Evolutionary conservation across 2,329 filamentous ascomycete species (phyloP).

Genomic region (Orbilia ellipsospora): DNA sequence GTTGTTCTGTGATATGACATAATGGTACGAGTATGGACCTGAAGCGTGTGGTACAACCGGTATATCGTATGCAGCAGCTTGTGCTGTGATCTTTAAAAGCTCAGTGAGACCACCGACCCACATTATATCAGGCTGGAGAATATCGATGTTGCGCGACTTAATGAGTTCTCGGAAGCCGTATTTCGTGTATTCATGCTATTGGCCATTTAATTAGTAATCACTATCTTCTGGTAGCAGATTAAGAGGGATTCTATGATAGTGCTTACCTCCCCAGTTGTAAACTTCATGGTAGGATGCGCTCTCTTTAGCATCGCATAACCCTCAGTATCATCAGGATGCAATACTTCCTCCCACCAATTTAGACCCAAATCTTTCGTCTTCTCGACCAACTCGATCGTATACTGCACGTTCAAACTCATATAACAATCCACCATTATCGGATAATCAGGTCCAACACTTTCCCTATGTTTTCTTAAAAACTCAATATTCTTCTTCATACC

Average conservation of each 20-base stretch:
- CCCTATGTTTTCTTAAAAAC: conserved; percentile 85
- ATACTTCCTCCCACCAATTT: conserved; percentile 97
- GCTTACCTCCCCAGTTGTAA: conserved; percentile 81
- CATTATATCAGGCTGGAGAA: conserved; percentile 96
- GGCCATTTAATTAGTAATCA: background rate
- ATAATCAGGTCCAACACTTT: conserved; percentile 87
- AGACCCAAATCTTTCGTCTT: conserved; percentile 85
- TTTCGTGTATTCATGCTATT: conserved; percentile 84
- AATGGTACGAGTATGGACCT: conserved; percentile 95
- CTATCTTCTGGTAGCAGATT: background rate
- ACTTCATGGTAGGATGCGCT: conserved; percentile 88
- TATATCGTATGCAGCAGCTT: conserved; percentile 92
- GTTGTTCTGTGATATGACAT: conserved; percentile 91
- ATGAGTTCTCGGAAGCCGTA: conserved; percentile 96
- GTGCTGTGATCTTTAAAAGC: conserved; percentile 85
- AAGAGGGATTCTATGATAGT: background rate
- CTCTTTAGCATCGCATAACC: conserved; percentile 90
- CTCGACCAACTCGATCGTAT: conserved; percentile 90
- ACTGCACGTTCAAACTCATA: conserved; percentile 92
- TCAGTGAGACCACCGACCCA: conserved; percentile 95
- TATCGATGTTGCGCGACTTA: conserved; percentile 89
- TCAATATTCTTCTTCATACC: conserved; percentile 90
- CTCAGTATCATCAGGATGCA: conserved; percentile 90
- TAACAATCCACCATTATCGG: conserved; percentile 97
- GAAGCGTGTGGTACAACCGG: conserved; percentile 95